phyloP scores from a whole-genome alignment of 106 monocot species.

The Phalaenopsis equestris region DNA sequence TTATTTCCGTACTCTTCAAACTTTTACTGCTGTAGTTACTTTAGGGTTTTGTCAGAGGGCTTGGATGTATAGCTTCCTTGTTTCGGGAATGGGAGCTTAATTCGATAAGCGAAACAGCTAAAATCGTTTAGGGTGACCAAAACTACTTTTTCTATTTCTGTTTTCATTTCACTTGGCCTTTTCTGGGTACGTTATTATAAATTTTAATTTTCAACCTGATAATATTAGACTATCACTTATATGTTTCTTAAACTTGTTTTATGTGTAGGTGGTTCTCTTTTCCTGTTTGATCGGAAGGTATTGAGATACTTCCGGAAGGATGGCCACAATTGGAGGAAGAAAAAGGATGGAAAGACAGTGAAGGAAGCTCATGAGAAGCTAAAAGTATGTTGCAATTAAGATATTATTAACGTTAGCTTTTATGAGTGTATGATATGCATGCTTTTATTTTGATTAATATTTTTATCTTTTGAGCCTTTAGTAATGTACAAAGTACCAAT shows the following conservation, averaged over 20 bases:
- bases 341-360: conserved; percentile 94
- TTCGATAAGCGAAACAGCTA: background rate
- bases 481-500: background rate
- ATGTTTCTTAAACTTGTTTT: background rate
- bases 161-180: background rate
- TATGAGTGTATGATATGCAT: background rate
- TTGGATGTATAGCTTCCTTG: background rate
- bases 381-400: conserved; percentile 49
- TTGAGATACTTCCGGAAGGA: conserved; percentile 94
- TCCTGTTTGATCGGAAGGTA: conserved; percentile 78
- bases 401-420: background rate
- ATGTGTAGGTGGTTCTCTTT: conserved; percentile 43
- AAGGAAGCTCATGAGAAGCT: conserved; percentile 98
- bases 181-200: background rate
- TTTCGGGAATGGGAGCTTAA: background rate
- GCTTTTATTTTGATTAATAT: background rate
- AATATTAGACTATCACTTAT: background rate
- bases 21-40: background rate
- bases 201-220: background rate
- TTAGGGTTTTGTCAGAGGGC: background rate
- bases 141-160: background rate
- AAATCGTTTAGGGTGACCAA: background rate
- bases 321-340: conserved; percentile 97
- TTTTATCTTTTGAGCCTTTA: background rate
- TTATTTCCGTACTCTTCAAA: background rate